Conservation (phyloP, 139 green algal species). For the Chlamydomonas sp. region DNA sequence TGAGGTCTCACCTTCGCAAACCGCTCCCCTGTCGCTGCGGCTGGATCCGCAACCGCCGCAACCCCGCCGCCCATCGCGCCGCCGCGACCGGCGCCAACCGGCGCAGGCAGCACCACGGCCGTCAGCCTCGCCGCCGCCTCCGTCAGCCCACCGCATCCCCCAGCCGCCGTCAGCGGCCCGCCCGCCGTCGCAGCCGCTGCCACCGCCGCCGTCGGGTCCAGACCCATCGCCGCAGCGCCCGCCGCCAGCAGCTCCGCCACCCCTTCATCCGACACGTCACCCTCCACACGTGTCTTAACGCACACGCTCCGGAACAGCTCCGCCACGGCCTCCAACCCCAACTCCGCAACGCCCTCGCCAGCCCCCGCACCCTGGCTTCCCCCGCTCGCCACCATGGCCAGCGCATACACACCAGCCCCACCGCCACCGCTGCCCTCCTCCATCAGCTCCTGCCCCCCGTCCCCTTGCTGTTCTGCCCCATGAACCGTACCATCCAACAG, state of each 20-base stretch:
- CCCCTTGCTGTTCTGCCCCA: neutral
- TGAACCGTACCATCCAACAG: neutral
- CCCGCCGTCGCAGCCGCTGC: neutral
- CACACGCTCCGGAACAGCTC: no score
- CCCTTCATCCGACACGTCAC: neutral
- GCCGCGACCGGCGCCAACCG: no score
- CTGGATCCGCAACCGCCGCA: no score
- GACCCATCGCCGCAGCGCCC: neutral
- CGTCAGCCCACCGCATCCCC: neutral
- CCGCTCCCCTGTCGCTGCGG: no score
- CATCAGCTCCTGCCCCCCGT: neutral
- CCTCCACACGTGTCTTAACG: neutral
- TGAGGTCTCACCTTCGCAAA: no score
- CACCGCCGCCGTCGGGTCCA: neutral
- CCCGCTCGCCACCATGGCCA: neutral
- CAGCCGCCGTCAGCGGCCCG: slow-evolving; percentile 2
- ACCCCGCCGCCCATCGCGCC: no score
- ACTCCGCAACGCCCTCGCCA: neutral
- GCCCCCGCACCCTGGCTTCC: neutral
- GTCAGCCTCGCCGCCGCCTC: no score
- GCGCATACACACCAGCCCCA: neutral
- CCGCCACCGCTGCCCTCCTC: neutral
- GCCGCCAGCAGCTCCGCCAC: neutral
- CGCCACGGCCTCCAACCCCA: no score
- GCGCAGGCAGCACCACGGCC: neutral